phyloP scores from a whole-genome alignment of 345 rosid genomes.

The Eucalyptus viminalis region DNA sequence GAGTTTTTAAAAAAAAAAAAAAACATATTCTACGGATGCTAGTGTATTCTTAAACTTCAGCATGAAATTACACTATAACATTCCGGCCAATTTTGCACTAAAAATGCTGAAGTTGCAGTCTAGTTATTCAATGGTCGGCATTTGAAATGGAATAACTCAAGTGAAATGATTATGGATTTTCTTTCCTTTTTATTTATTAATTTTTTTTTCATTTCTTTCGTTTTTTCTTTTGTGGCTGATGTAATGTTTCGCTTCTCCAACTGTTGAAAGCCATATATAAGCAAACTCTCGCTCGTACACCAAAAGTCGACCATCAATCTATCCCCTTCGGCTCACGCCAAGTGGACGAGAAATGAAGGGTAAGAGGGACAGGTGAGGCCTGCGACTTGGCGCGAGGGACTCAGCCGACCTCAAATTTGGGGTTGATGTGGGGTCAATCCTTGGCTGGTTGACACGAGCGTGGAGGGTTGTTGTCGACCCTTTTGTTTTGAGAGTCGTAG shows the following conservation, averaged over 20 bases:
- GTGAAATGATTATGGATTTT: not conserved
- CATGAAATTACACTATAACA: not conserved
- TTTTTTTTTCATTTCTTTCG: too few species aligned
- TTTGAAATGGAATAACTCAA: not conserved
- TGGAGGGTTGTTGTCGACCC: not conserved
- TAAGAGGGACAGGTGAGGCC: not conserved
- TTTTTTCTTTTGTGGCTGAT: not conserved
- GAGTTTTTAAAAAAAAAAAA: too few species aligned
- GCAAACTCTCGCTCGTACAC: not conserved
- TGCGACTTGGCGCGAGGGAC: not conserved
- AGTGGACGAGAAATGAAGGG: not conserved
- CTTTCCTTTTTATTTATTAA: not conserved
- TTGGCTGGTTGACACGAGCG: not conserved
- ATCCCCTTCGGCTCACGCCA: not conserved
- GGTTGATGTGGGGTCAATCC: not conserved
- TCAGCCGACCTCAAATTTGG: not conserved
- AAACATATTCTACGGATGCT: not conserved
- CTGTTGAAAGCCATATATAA: not conserved
- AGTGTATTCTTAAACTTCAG: rapidly evolving
- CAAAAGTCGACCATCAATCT: not conserved
- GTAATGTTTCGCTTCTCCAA: not conserved
- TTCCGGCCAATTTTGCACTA: not conserved
- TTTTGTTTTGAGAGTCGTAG: not conserved
- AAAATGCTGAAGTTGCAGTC: not conserved
- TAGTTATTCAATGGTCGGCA: rapidly evolving